A percentile compares a stretch with the other conserved stretches of the same genome.
Conservation (phyloP, 352 stramenopile genomes). For the Pythium oligandrum region DNA sequence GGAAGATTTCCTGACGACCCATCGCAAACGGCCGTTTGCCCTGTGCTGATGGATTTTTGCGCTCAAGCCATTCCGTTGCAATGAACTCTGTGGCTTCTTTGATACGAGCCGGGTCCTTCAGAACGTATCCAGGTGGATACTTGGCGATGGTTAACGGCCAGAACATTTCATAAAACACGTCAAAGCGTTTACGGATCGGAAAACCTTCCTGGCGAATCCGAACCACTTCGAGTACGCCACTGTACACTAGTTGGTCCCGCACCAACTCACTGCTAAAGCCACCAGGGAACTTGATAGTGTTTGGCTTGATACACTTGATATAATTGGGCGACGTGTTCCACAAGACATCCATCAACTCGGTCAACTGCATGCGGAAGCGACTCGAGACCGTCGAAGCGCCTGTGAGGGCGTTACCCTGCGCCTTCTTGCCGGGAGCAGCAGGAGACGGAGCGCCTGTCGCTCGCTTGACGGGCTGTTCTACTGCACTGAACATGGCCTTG, state of each 20-base stretch:
- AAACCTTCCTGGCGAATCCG: slow-evolving; percentile 91
- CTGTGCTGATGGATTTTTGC: slow-evolving; percentile 3
- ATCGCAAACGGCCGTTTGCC: slow-evolving; percentile 49
- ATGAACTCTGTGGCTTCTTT: slow-evolving; percentile 45
- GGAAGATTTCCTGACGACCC: slow-evolving; percentile 66
- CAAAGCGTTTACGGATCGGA: slow-evolving; percentile 77
- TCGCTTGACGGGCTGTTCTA: slow-evolving; percentile 7
- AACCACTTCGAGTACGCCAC: slow-evolving; percentile 90
- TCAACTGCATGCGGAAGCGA: slow-evolving; percentile 73
- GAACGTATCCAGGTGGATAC: slow-evolving; percentile 18
- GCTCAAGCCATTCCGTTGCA: slow-evolving; percentile 40
- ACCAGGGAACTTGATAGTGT: slow-evolving; percentile 89
- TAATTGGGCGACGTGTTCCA: slow-evolving; percentile 89
- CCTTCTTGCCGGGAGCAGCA: slow-evolving; percentile 8
- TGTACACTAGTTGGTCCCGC: slow-evolving; percentile 89
- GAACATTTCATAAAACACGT: slow-evolving; percentile 72
- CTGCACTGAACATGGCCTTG: slow-evolving; percentile 43
- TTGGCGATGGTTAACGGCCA: slow-evolving; percentile 38
- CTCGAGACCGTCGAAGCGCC: slow-evolving; percentile 64
- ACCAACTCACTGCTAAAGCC: slow-evolving; percentile 86
- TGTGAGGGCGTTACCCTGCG: slow-evolving; percentile 26
- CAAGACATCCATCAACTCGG: slow-evolving; percentile 79
- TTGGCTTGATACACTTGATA: slow-evolving; percentile 95
- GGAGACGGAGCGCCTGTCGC: slow-evolving; percentile 7
- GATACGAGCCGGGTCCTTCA: slow-evolving; percentile 18